These are phyloP conservation scores for Arabidopsis arenosa DNA, from an alignment of 345 rosid species.

Conservation along the genomic window DNA sequence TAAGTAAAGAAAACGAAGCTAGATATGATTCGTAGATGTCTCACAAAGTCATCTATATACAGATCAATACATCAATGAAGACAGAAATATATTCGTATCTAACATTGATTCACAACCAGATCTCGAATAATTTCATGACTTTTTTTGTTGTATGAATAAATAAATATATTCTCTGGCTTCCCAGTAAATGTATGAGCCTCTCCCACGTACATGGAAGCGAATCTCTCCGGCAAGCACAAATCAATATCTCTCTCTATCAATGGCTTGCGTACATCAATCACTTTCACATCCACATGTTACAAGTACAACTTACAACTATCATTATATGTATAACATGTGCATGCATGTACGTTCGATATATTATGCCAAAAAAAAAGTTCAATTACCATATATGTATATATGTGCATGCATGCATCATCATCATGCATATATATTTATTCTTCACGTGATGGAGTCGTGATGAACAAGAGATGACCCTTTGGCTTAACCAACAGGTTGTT, in stretches of 20 bases:
- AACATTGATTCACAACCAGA: constrained; percentile 39
- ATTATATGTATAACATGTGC: not conserved
- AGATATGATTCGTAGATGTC: constrained; percentile 47
- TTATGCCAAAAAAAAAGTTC: no score
- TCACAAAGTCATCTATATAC: constrained; percentile 40
- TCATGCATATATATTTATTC: constrained; percentile 8
- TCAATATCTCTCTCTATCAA: constrained; percentile 29
- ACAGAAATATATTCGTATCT: constrained; percentile 44
- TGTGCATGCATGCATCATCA: constrained; percentile 3
- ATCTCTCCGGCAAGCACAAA: constrained; percentile 41
- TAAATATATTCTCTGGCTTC: constrained; percentile 30
- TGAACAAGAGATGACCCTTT: constrained; percentile 43
- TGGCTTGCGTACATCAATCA: constrained; percentile 31
- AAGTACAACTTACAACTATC: constrained; percentile 21
- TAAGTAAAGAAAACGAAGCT: constrained; percentile 22
- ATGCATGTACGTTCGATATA: not conserved
- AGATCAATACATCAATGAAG: constrained; percentile 34
- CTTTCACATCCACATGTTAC: constrained; percentile 27
- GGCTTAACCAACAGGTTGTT: constrained; percentile 32
- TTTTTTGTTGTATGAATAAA: constrained; percentile 26
- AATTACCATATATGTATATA: not conserved
- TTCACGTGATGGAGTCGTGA: constrained; percentile 41
- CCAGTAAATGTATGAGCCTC: constrained; percentile 28
- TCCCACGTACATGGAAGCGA: constrained; percentile 45
- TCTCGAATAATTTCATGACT: constrained; percentile 42